Evolutionary conservation across 1,284 basidiomycete genomes (phyloP).

Genomic region (Trichosporon sp.): DNA sequence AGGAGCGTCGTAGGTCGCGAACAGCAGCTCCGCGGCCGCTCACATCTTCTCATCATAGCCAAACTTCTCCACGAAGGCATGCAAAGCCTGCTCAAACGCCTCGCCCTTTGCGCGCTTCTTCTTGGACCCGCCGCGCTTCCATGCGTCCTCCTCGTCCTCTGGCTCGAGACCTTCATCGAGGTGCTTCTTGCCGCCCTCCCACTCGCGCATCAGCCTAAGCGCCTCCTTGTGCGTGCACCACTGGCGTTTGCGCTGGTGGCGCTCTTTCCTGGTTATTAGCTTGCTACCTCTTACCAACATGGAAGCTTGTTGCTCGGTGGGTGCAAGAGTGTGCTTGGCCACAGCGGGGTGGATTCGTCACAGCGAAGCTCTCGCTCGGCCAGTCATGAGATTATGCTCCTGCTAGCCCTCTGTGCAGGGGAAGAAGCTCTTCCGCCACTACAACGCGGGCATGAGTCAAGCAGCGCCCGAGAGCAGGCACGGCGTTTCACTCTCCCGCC

Average conservation of each 20-base stretch:
- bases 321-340: too few species aligned
- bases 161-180: neutral
- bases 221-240: constrained; percentile 26
- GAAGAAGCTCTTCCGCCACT: too few species aligned
- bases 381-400: too few species aligned
- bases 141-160: constrained; percentile 2
- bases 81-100: constrained; percentile 31
- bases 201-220: constrained; percentile 23
- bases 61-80: constrained; percentile 12
- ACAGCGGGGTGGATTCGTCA: too few species aligned
- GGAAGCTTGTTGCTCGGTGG: too few species aligned
- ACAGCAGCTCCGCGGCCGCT: too few species aligned
- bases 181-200: constrained; percentile 18
- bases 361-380: too few species aligned
- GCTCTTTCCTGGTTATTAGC: constrained; percentile 29
- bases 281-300: neutral
- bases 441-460: too few species aligned
- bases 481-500: neutral
- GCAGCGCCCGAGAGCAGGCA: neutral
- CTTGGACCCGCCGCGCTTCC: constrained; percentile 13
- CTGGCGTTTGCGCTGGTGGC: constrained; percentile 26
- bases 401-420: neutral
- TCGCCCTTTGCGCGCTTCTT: constrained; percentile 38
- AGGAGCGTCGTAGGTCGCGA: too few species aligned
- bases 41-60: constrained; percentile 6